Evolutionary conservation across 2,329 filamentous ascomycete genomes (phyloP).

Genomic region (Talaromyces islandicus): DNA sequence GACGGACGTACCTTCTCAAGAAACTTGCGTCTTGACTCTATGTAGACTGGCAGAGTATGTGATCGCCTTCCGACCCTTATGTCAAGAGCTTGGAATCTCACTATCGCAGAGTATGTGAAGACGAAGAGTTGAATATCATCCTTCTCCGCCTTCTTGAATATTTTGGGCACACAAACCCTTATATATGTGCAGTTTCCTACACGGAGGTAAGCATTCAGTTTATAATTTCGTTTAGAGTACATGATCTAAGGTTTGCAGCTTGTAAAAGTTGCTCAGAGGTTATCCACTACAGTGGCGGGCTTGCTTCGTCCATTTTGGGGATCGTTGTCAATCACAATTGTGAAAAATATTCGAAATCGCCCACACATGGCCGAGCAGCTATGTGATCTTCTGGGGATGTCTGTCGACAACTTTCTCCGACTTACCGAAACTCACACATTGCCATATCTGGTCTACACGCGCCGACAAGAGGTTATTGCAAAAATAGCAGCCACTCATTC

Average conservation of each 20-base stretch:
- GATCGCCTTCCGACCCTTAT: not conserved
- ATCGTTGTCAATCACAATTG: conserved; percentile 71
- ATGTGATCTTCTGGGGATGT: conserved; percentile 73
- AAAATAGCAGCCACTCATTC: conserved; percentile 68
- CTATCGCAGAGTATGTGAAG: conserved; percentile 55
- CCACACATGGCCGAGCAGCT: conserved; percentile 79
- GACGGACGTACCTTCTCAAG: conserved; percentile 61
- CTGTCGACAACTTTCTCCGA: conserved; percentile 66
- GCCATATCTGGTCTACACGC: conserved; percentile 77
- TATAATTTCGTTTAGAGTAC: not conserved
- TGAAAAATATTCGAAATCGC: conserved; percentile 71
- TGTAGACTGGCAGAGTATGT: conserved; percentile 69
- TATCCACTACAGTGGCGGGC: conserved; percentile 56
- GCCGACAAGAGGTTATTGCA: conserved; percentile 70
- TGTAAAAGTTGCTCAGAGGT: conserved; percentile 62
- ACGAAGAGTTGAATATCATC: conserved; percentile 81
- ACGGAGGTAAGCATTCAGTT: conserved; percentile 57
- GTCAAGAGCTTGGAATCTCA: conserved; percentile 4
- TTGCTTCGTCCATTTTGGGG: conserved; percentile 86
- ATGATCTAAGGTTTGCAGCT: conserved; percentile 41
- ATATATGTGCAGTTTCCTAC: conserved; percentile 75
- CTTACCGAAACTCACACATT: conserved; percentile 75
- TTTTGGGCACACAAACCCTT: conserved; percentile 72
- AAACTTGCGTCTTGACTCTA: conserved; percentile 81
- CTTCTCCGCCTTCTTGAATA: conserved; percentile 80